Conservation (phyloP, 2,329 filamentous ascomycete genomes). For the Fusarium beomiforme region DNA sequence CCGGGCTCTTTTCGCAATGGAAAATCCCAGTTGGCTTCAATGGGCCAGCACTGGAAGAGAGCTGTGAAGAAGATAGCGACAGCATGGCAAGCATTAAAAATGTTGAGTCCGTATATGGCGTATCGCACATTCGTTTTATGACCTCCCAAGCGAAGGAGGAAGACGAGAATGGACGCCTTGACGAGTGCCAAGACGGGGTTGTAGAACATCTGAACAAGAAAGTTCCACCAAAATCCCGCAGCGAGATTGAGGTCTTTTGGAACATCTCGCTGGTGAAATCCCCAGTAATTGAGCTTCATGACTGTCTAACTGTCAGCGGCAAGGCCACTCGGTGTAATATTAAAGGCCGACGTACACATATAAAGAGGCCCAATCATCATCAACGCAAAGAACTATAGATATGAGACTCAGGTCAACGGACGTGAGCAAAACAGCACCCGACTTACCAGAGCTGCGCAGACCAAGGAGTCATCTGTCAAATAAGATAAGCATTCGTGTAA, state of each 20-base stretch:
- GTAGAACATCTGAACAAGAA: conserved; percentile 54
- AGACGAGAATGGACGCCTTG: conserved; percentile 56
- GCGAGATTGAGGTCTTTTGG: conserved; percentile 33
- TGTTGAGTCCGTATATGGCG: conserved; percentile 28
- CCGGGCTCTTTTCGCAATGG: conserved; percentile 30
- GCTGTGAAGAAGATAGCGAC: conserved; percentile 51
- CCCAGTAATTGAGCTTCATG: conserved; percentile 49
- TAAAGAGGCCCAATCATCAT: conserved; percentile 29
- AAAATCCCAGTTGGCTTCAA: conserved; percentile 48
- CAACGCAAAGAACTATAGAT: conserved; percentile 21
- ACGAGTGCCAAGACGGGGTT: conserved; percentile 57
- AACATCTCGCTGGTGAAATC: conserved; percentile 39
- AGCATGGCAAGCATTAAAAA: conserved; percentile 45
- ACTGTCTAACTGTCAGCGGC: neutral
- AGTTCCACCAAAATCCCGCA: conserved; percentile 48
- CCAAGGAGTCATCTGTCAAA: conserved; percentile 23
- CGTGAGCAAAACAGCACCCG: fast-evolving
- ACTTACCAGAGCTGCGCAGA: conserved; percentile 24
- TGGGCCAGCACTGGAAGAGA: conserved; percentile 53
- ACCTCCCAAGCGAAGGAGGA: conserved; percentile 55
- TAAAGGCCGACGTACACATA: conserved; percentile 17
- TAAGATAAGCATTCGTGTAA: neutral
- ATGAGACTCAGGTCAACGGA: neutral
- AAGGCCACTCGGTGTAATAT: fast-evolving
- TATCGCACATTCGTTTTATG: conserved; percentile 45